Conservation (phyloP, 768 basidiomycete genomes). For the Naematelia encephala region DNA sequence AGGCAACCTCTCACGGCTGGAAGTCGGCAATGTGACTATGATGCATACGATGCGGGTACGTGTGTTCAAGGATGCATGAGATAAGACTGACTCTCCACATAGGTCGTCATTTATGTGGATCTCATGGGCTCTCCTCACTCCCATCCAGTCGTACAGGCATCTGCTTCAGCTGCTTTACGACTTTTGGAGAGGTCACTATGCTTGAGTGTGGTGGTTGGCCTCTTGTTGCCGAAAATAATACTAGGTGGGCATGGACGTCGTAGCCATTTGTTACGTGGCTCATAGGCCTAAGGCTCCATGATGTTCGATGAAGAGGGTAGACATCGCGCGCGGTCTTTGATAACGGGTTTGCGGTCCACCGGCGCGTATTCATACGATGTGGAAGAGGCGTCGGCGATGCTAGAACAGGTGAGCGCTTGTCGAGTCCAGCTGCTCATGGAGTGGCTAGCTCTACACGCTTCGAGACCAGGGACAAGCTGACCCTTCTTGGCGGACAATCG, state of each 20-base stretch:
- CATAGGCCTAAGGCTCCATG: slow-evolving; percentile 9
- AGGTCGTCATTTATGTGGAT: slow-evolving; percentile 15
- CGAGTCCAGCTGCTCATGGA: not conserved
- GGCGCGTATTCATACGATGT: slow-evolving; percentile 12
- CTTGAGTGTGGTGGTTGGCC: not conserved
- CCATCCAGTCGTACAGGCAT: slow-evolving; percentile 9
- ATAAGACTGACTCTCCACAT: not conserved
- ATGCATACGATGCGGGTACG: slow-evolving; percentile 13
- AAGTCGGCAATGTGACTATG: slow-evolving; percentile 16
- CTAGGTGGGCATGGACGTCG: slow-evolving; percentile 3
- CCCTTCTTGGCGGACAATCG: slow-evolving; percentile 13
- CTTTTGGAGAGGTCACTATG: slow-evolving; percentile 2
- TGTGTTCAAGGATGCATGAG: not conserved
- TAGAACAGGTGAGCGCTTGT: slow-evolving; percentile 6
- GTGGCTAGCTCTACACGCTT: slow-evolving; percentile 9
- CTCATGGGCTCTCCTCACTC: slow-evolving; percentile 11
- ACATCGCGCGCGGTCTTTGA: slow-evolving; percentile 1
- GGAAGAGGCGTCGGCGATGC: slow-evolving; percentile 10
- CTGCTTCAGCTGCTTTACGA: slow-evolving; percentile 5
- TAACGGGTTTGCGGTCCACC: slow-evolving; percentile 7
- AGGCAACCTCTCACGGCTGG: slow-evolving; percentile 6
- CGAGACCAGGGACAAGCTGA: slow-evolving; percentile 8
- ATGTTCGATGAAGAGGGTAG: slow-evolving; percentile 8
- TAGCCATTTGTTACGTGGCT: too few species aligned
- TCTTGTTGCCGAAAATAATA: slow-evolving; percentile 15